Percentiles rank a stretch among this genome's conserved stretches.
phyloP scores from a whole-genome alignment of 495 filamentous ascomycete species.

The Neurospora cerealis region DNA sequence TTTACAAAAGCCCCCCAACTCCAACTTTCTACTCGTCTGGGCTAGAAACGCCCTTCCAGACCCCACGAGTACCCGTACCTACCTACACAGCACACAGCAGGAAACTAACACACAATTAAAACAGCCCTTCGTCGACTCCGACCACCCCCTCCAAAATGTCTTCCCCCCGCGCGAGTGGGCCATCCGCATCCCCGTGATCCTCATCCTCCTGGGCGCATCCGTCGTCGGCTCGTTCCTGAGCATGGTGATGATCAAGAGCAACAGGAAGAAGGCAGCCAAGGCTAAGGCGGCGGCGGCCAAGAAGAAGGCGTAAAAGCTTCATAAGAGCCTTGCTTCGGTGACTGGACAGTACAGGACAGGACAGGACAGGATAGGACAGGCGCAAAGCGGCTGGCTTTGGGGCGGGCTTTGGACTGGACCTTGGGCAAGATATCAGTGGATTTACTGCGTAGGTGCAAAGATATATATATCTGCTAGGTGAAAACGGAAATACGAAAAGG shows the following conservation, averaged over 20 bases:
- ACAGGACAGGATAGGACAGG: neutral
- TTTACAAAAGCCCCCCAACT: conserved; percentile 3
- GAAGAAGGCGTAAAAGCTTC: conserved; percentile 39
- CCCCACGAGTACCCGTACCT: neutral
- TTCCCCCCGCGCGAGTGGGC: conserved; percentile 98
- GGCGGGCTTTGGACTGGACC: neutral
- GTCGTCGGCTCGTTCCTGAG: conserved; percentile 94
- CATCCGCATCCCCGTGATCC: conserved; percentile 94
- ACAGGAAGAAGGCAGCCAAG: conserved; percentile 93
- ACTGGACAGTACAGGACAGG: neutral
- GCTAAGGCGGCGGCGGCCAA: conserved; percentile 56
- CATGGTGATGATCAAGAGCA: conserved; percentile 98
- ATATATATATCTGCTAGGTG: neutral
- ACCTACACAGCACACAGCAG: neutral
- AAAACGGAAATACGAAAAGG: neutral
- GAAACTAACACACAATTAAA: neutral
- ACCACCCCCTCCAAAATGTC: conserved; percentile 85
- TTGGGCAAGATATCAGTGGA: neutral
- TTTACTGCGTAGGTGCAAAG: neutral
- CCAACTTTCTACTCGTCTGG: neutral
- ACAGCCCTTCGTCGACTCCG: conserved; percentile 92
- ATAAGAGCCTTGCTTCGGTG: neutral
- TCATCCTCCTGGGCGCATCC: conserved; percentile 81
- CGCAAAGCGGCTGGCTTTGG: neutral
- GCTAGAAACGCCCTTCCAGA: neutral